Base-by-base conservation (phyloP, 2,329 filamentous ascomycete genomes). In the Colletotrichum neosansevieriae region DNA sequence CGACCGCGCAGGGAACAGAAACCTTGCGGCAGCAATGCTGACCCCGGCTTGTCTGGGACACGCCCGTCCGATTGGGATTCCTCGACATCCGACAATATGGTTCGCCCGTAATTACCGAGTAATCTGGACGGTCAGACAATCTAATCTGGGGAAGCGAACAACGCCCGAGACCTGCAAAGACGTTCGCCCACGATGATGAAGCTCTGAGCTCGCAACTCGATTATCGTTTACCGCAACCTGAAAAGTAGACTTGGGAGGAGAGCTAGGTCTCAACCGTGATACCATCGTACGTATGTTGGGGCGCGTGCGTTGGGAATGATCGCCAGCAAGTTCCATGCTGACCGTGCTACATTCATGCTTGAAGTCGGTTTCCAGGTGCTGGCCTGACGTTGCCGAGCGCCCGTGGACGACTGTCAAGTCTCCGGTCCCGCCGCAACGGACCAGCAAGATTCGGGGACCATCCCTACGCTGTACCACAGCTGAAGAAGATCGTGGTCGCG, bases 301-400 rank as follows among this genome's bases (percentile, higher is more conserved):
- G 65, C 12, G 54, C 54, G 61, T 68, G 65, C 65, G 24, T 24
- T 38, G n/a, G 21, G 24, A 54, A 42, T 54, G 53, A 56, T 50
- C 19, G 32, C 40, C 61, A 38, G 10, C 44, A 32, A 53, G 47
- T 44, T 42, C 34, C 61, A 42, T 17, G 65, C 40, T 53, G 42
- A 42, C 61, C 56, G 61, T 68, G 61, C 65, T 44, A 32, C 45
- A 58, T 59, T 68, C 54, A 59, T 65, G 61, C 65, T 49, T 54
- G 54, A 17, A 17, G 24, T 56, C 47, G 24, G 54, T 34, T 65
- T 19, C 65, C 19, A 24, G 62, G 38, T 21, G 19, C 58, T 59
- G 56, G 38, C 45, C 40, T 50, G 47, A 59, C 61, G 34, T 65
- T 65, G 65, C 54, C 38, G 38, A 53, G 49, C 42, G 40, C 53